A percentile compares a stretch with the other conserved stretches of the same genome.
These are phyloP conservation scores for Talaromyces sp. DNA, from an alignment of 2,329 filamentous ascomycete species.

Conservation along the genomic window DNA sequence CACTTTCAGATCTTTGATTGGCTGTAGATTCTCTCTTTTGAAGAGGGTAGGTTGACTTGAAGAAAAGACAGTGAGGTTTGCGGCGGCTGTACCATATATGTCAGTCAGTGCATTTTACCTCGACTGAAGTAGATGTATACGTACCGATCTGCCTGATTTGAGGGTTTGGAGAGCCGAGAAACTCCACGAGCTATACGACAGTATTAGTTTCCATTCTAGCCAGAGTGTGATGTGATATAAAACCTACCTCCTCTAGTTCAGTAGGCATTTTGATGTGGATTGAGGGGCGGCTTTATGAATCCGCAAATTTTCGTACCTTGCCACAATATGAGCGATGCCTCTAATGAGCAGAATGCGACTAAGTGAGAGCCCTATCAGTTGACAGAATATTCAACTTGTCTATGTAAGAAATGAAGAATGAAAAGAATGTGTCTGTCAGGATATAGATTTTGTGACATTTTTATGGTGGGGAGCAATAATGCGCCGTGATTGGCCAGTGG, in stretches of 20 bases:
- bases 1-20: constrained; percentile 83
- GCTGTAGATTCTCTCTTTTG: constrained; percentile 74
- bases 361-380: neutral
- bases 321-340: neutral
- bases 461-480: constrained; percentile 10
- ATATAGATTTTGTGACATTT: constrained; percentile 18
- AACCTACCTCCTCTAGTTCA: constrained; percentile 71
- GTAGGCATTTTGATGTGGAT: constrained; percentile 66
- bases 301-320: neutral
- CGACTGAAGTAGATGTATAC: constrained; percentile 19
- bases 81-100: constrained; percentile 35
- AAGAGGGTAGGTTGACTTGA: constrained; percentile 77
- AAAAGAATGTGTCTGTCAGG: neutral
- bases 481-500: constrained; percentile 2
- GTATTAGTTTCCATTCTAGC: constrained; percentile 16
- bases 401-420: too few relatives aligned
- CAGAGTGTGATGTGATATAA: neutral
- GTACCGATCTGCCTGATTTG: constrained; percentile 79
- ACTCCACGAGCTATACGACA: constrained; percentile 72
- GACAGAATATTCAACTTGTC: neutral
- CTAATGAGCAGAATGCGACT: neutral
- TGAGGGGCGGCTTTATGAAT: neutral
- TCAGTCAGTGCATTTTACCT: constrained; percentile 25
- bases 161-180: constrained; percentile 87
- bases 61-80: constrained; percentile 82